Evolutionary conservation across 371 early-diverging fungal genomes (phyloP).

Genomic region (Rhizopus microsporus): DNA sequence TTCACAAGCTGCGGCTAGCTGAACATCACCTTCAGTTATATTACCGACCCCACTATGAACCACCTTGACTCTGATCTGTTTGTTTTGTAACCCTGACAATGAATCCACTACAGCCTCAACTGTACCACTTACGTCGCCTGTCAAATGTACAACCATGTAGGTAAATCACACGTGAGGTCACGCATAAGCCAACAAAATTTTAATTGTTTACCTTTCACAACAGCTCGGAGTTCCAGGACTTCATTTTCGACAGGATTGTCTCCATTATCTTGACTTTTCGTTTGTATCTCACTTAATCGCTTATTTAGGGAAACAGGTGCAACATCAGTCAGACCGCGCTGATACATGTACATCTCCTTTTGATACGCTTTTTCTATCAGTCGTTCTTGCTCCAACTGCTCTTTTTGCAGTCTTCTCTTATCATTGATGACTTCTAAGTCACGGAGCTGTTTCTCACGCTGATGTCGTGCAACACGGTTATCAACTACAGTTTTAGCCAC

Average conservation of each 20-base stretch:
- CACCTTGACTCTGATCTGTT: slow-evolving; percentile 76
- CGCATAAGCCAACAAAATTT: neutral
- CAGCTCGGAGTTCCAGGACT: slow-evolving; percentile 51
- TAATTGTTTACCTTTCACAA: slow-evolving; percentile 54
- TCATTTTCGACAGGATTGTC: slow-evolving; percentile 34
- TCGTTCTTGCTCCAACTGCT: slow-evolving; percentile 66
- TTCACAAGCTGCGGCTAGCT: slow-evolving; percentile 66
- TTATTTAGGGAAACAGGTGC: slow-evolving; percentile 57
- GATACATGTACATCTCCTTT: slow-evolving; percentile 69
- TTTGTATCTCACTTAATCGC: slow-evolving; percentile 40
- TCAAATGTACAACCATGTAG: slow-evolving; percentile 18
- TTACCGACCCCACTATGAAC: slow-evolving; percentile 85
- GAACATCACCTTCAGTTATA: slow-evolving; percentile 78
- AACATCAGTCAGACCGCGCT: slow-evolving; percentile 62
- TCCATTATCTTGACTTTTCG: slow-evolving; percentile 22
- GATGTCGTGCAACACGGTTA: slow-evolving; percentile 63
- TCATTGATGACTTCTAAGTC: slow-evolving; percentile 79
- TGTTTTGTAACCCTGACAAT: slow-evolving; percentile 74
- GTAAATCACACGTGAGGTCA: slow-evolving; percentile 7
- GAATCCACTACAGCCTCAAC: slow-evolving; percentile 87
- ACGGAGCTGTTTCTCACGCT: slow-evolving; percentile 63
- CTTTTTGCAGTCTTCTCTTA: slow-evolving; percentile 62
- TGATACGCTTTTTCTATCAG: slow-evolving; percentile 57
- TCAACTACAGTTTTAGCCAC: slow-evolving; percentile 79
- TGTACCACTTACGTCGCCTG: slow-evolving; percentile 94